phyloP scores from a whole-genome alignment of 257 asterid genomes.

The Coffea eugenioides region DNA sequence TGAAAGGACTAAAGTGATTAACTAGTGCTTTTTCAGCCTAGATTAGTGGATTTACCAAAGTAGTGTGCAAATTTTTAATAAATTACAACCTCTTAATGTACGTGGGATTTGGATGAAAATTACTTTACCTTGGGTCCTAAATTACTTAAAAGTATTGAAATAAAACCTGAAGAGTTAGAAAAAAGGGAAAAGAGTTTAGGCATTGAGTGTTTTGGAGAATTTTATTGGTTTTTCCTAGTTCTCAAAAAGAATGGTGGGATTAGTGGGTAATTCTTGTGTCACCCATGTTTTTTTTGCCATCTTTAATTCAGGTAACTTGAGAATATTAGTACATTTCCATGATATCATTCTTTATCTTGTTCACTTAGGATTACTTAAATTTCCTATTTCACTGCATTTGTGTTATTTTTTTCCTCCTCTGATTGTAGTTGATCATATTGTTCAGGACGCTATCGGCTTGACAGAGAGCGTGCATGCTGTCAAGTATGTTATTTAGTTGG shows the following conservation, averaged over 20 bases:
- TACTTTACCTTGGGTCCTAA: neutral
- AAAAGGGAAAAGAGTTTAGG: neutral
- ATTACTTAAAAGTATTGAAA: neutral
- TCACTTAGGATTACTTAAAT: neutral
- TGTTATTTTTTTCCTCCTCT: slow-evolving; percentile 14
- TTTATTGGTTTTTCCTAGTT: neutral
- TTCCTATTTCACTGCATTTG: neutral
- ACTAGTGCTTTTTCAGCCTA: neutral
- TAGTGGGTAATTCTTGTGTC: neutral
- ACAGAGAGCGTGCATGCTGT: slow-evolving; percentile 62
- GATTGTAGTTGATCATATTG: slow-evolving; percentile 21
- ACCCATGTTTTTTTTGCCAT: neutral
- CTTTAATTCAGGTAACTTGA: neutral
- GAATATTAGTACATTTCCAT: neutral
- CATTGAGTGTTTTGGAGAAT: neutral
- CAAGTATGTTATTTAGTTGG: slow-evolving; percentile 54
- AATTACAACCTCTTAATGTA: neutral
- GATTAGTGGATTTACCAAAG: neutral
- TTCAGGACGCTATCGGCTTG: slow-evolving; percentile 80
- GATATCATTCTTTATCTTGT: neutral
- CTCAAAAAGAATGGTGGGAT: neutral
- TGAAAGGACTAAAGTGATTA: neutral
- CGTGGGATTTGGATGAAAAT: neutral
- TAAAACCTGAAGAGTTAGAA: neutral
- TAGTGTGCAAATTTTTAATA: neutral